phyloP scores from a whole-genome alignment of 2,329 filamentous ascomycete species.

The Aspergillus calidoustus region DNA sequence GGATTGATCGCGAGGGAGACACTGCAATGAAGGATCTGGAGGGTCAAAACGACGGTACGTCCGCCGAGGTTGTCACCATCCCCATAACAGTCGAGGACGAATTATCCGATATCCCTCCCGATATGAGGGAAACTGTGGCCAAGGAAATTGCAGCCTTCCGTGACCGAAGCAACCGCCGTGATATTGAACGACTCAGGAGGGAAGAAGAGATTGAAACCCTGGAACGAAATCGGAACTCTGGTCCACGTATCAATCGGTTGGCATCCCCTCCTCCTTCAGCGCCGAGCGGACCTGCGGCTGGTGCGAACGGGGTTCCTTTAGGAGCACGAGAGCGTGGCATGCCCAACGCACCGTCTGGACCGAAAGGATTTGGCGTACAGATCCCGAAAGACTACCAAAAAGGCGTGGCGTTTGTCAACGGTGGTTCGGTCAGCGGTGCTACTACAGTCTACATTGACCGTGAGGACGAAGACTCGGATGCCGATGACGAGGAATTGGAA shows the following conservation, averaged over 20 bases:
- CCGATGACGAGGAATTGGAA: slow-evolving; percentile 85
- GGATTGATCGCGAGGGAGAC: slow-evolving; percentile 69
- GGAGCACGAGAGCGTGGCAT: slow-evolving; percentile 71
- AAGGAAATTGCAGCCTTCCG: slow-evolving; percentile 93
- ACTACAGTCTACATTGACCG: slow-evolving; percentile 57
- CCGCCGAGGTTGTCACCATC: slow-evolving; percentile 87
- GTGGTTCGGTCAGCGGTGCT: slow-evolving; percentile 68
- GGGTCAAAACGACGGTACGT: slow-evolving; percentile 59
- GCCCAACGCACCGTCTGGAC: slow-evolving; percentile 75
- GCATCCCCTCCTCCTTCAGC: slow-evolving; percentile 71
- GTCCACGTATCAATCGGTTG: slow-evolving; percentile 66
- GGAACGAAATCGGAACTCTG: slow-evolving; percentile 75
- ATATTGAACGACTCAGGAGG: slow-evolving; percentile 81
- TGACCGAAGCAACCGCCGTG: slow-evolving; percentile 84
- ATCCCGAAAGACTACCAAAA: slow-evolving; percentile 75
- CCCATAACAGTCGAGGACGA: slow-evolving; percentile 88
- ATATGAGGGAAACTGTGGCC: slow-evolving; percentile 94
- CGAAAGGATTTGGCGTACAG: slow-evolving; percentile 65
- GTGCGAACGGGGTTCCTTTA: slow-evolving; percentile 75
- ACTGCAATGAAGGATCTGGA: slow-evolving; percentile 68
- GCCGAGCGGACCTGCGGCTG: slow-evolving; percentile 64
- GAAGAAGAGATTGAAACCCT: slow-evolving; percentile 92
- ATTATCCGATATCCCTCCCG: slow-evolving; percentile 89
- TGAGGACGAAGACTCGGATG: slow-evolving; percentile 86
- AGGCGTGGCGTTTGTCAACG: slow-evolving; percentile 81